Evolutionary conservation across 306 rosid species (phyloP), one percentile per base, ranked within the genome.

Genomic region (Glycyrrhiza uralensis): DNA sequence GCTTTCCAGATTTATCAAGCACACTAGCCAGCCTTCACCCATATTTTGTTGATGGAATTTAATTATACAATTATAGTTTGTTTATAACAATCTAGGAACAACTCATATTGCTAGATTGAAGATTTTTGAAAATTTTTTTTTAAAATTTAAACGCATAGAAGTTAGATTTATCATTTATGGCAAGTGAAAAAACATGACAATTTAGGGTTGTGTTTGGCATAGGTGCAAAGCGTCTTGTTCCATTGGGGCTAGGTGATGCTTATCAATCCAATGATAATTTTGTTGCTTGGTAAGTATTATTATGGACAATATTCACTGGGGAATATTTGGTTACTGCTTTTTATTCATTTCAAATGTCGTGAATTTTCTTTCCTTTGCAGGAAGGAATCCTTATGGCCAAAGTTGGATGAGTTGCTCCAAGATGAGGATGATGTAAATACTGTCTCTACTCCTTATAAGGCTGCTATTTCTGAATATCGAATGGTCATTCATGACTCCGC

Each of bases 221-320:
- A 91, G 97, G 92, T 68, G 97, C 89, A 44, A 89, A 85, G 81
- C 87, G 91, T 80, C 86, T 91, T 22, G 62, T 91, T 84, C 72
- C 89, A 0, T 39, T 82, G 75, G 97, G 97, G 57, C 75, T 91
- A 8, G 97, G 97, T 66, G 97, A 91, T 62, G 97, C 88, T 76
- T 96, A 91, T 71, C 96, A 91, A 77, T 87, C 92, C 79, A 89
- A 91, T 82, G 97, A 91, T 75, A 96, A 91, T 79, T 91, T 91
- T 80, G 24, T 87, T 84, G 92, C 89, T 38, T 91, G 97, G 97
- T 91, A 80, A n/a, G n/a, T n/a, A n/a, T n/a, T n/a, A n/a, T n/a
- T n/a, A n/a, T n/a, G n/a, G n/a, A n/a, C n/a, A n/a, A n/a, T n/a
- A n/a, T n/a, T n/a, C n/a, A n/a, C n/a, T n/a, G n/a, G n/a, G n/a